Percentiles rank a stretch among this genome's conserved stretches.
Conservation (phyloP, 441 rosid species). For the Isatis lusitanica region DNA sequence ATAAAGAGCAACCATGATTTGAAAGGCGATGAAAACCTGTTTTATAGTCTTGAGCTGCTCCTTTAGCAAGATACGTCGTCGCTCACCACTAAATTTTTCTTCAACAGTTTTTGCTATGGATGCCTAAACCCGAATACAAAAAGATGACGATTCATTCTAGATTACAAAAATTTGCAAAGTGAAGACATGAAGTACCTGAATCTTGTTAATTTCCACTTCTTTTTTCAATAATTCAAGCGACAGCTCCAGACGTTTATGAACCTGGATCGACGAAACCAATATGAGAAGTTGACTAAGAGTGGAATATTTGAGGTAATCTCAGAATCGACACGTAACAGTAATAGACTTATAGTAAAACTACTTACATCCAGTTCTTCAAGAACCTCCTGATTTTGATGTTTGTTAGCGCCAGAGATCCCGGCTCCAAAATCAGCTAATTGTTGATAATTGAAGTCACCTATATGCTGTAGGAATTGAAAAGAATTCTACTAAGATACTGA, state of each 20-base stretch:
- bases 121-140: conserved; percentile 48
- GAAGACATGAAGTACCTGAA: conserved; percentile 59
- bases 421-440: conserved; percentile 92
- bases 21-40: conserved; percentile 55
- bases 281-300: conserved; percentile 7
- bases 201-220: conserved; percentile 90
- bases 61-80: conserved; percentile 73
- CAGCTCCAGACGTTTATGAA: conserved; percentile 74
- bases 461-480: conserved; percentile 53
- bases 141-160: conserved; percentile 20
- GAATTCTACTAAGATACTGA: background rate
- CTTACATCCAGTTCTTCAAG: conserved; percentile 97
- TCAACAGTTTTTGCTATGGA: conserved; percentile 89
- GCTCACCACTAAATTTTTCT: conserved; percentile 89
- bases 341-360: conserved; percentile 5
- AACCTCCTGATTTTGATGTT: conserved; percentile 72
- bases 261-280: conserved; percentile 42
- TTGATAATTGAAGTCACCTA: conserved; percentile 80
- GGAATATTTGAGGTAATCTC: conserved; percentile 2
- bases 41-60: conserved; percentile 96
- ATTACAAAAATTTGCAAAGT: conserved; percentile 17
- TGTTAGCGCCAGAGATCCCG: conserved; percentile 88
- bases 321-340: conserved; percentile 3
- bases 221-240: conserved; percentile 74
- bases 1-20: background rate